Percentiles rank a stretch among this genome's conserved stretches.
Conservation (phyloP, 2,329 filamentous ascomycete species). For the Trichoderma breve region DNA sequence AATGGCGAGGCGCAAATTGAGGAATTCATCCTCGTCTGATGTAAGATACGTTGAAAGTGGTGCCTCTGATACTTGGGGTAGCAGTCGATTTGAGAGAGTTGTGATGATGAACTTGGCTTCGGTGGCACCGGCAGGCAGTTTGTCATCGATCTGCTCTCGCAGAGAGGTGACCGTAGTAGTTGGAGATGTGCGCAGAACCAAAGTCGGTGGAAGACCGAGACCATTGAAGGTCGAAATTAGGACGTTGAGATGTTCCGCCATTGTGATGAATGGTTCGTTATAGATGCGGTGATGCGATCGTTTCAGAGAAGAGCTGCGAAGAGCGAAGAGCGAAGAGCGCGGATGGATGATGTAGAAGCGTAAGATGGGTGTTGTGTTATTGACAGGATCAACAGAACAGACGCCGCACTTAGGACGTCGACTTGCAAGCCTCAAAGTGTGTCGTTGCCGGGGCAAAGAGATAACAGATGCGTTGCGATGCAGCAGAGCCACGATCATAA, state of each 20-base stretch:
- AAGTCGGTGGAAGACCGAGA: conserved; percentile 75
- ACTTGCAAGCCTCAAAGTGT: not conserved
- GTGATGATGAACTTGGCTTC: conserved; percentile 71
- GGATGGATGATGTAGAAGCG: not conserved
- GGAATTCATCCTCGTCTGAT: conserved; percentile 59
- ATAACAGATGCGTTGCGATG: not conserved
- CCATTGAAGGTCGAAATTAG: conserved; percentile 83
- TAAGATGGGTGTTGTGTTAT: no score
- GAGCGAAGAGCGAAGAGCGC: not conserved
- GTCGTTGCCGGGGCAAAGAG: not conserved
- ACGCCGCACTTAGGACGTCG: not conserved
- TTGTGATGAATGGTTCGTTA: not conserved
- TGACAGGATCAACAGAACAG: no score
- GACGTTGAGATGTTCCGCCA: conserved; percentile 61
- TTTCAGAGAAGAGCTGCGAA: not conserved
- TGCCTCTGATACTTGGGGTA: conserved; percentile 52
- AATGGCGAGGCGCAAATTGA: conserved; percentile 77
- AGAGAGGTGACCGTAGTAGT: conserved; percentile 67
- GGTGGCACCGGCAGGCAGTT: conserved; percentile 57
- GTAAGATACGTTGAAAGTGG: conserved; percentile 63
- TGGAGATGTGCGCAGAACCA: conserved; percentile 69
- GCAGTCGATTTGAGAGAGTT: conserved; percentile 72
- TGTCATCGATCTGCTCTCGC: conserved; percentile 59
- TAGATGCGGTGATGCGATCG: conserved; percentile 8
- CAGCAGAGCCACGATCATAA: not conserved